Conservation (phyloP, 805 yeast species). For the Monosporozyma solicola region DNA sequence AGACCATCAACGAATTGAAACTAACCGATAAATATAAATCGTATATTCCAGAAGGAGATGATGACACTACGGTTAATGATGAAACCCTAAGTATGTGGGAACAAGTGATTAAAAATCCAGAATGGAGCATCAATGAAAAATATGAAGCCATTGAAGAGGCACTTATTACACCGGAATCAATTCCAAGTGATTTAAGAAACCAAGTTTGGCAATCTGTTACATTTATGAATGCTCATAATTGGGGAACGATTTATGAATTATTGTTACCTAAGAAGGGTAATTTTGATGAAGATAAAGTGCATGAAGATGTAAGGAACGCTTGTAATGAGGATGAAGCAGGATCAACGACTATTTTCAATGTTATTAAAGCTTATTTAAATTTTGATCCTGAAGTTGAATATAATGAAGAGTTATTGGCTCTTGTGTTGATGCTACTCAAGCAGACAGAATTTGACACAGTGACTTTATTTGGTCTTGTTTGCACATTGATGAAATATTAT, state of each 20-base stretch:
- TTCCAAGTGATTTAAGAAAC: constrained; percentile 2
- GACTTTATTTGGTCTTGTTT: constrained; percentile 74
- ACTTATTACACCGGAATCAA: not conserved
- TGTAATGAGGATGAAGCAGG: not conserved
- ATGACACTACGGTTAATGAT: not conserved
- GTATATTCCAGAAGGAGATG: not conserved
- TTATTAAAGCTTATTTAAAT: constrained; percentile 72
- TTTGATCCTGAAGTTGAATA: constrained; percentile 88
- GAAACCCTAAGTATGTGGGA: not conserved
- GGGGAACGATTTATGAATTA: constrained; percentile 6
- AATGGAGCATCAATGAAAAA: not conserved
- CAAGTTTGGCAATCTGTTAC: constrained; percentile 8
- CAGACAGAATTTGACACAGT: constrained; percentile 49
- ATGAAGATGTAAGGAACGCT: not conserved
- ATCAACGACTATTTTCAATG: constrained; percentile 40
- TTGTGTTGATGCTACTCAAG: constrained; percentile 69
- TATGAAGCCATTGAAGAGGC: constrained; percentile 1
- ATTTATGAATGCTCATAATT: constrained; percentile 5
- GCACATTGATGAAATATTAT: constrained; percentile 72
- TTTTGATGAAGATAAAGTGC: not conserved
- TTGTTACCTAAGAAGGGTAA: constrained; percentile 2
- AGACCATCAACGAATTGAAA: constrained; percentile 4
- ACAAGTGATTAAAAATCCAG: constrained; percentile 3
- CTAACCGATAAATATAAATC: constrained; percentile 5
- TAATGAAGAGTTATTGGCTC: constrained; percentile 91